phyloP scores from a whole-genome alignment of 805 yeast species.

The Pichia rugopelliculosa region DNA sequence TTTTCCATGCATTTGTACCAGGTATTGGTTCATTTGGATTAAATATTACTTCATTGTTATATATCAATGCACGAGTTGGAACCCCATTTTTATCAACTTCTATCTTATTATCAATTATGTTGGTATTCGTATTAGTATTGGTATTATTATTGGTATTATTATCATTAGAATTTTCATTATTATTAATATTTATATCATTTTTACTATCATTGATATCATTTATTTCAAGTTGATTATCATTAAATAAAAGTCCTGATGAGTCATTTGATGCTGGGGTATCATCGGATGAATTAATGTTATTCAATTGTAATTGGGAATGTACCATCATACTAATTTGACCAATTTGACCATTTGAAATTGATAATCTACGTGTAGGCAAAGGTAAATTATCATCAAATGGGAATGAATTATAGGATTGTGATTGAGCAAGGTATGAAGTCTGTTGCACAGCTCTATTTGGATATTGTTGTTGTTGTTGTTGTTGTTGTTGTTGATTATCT shows the following conservation, averaged over 20 bases:
- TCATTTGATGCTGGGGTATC: not conserved
- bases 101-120: not conserved
- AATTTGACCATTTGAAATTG: slow-evolving; percentile 80
- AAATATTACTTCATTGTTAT: slow-evolving; percentile 48
- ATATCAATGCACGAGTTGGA: slow-evolving; percentile 44
- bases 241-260: not conserved
- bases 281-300: slow-evolving; percentile 1
- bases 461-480: not conserved
- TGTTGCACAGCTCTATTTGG: not conserved
- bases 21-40: slow-evolving; percentile 53
- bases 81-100: slow-evolving; percentile 27
- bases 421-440: not conserved
- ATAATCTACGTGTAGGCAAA: slow-evolving; percentile 51
- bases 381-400: slow-evolving; percentile 7
- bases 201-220: slow-evolving; percentile 7
- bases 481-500: not conserved
- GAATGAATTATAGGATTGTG: not conserved
- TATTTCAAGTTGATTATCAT: not conserved
- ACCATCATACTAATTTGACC: slow-evolving; percentile 49
- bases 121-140: not conserved
- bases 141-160: not conserved
- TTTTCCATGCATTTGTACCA: slow-evolving; percentile 63
- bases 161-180: slow-evolving; percentile 13
- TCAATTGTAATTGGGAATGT: slow-evolving; percentile 13
- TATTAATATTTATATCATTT: slow-evolving; percentile 1